Percentiles rank a stretch among this genome's conserved stretches.
phyloP scores from a whole-genome alignment of 1,284 basidiomycete species.

The Leccinum subrobustum region DNA sequence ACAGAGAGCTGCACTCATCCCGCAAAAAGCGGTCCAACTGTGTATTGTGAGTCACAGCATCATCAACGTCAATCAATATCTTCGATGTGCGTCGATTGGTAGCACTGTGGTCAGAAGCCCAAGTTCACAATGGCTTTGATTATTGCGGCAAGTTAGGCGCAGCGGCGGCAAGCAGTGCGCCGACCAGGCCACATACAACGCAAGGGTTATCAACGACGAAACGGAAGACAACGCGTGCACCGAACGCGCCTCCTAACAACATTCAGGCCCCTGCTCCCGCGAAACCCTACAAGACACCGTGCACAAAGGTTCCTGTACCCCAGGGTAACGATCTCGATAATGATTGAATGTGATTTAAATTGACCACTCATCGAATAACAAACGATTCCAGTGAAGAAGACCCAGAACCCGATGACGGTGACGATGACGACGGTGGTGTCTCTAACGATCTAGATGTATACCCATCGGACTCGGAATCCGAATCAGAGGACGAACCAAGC shows the following conservation, averaged over 20 bases:
- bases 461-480: constrained; percentile 32
- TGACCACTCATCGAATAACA: constrained; percentile 15
- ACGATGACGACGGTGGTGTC: constrained; percentile 14
- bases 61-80: constrained; percentile 28
- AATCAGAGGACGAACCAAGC: constrained; percentile 24
- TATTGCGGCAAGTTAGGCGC: constrained; percentile 36
- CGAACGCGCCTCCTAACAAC: constrained; percentile 12
- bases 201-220: constrained; percentile 18
- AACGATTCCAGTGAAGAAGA: constrained; percentile 28
- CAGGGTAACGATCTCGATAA: constrained; percentile 26
- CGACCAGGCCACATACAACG: constrained; percentile 13
- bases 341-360: constrained; percentile 8
- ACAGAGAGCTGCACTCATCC: constrained; percentile 17
- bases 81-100: constrained; percentile 25
- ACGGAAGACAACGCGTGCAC: constrained; percentile 15
- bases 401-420: constrained; percentile 22
- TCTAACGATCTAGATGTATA: constrained; percentile 34
- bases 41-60: constrained; percentile 29
- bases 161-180: constrained; percentile 20
- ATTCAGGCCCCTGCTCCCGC: neutral
- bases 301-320: constrained; percentile 11
- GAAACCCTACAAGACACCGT: constrained; percentile 15
- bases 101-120: constrained; percentile 36
- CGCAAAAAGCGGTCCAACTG: constrained; percentile 21
- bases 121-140: constrained; percentile 32